A percentile compares a stretch with the other conserved stretches of the same genome.
Evolutionary conservation across 2,329 filamentous ascomycete species (phyloP).

Genomic region (Epichloe uncinata): DNA sequence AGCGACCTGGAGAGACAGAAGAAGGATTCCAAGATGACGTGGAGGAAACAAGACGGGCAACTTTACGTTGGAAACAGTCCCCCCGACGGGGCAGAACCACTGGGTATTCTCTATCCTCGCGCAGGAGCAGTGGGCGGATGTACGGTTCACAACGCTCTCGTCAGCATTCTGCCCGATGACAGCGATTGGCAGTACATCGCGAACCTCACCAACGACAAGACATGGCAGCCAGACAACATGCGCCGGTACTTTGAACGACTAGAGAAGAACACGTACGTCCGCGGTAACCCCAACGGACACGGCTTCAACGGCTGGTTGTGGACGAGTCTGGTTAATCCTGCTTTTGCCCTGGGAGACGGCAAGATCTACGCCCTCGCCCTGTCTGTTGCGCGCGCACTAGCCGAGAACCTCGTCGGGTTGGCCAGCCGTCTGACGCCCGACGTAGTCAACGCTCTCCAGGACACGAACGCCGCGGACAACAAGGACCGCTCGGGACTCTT

Average conservation of each 20-base stretch:
- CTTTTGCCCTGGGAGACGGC: too few species aligned
- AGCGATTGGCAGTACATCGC: constrained; percentile 27
- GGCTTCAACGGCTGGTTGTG: too few species aligned
- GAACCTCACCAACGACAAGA: constrained; percentile 42
- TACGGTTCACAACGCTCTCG: constrained; percentile 37
- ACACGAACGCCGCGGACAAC: too few species aligned
- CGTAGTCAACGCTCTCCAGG: too few species aligned
- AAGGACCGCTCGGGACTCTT: too few species aligned
- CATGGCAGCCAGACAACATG: constrained; percentile 47
- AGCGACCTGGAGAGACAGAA: constrained; percentile 34
- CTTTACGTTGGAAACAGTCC: constrained; percentile 27
- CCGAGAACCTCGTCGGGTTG: too few species aligned
- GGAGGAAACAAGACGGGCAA: constrained; percentile 34
- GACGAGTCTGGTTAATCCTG: too few species aligned
- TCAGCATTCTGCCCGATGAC: too few species aligned
- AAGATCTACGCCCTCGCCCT: too few species aligned
- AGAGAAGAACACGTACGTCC: constrained; percentile 38
- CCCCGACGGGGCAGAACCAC: neutral
- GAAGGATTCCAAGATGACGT: constrained; percentile 45
- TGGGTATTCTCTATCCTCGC: constrained; percentile 32
- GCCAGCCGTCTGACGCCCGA: too few species aligned
- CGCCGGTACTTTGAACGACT: constrained; percentile 42
- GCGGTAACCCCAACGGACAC: constrained; percentile 27
- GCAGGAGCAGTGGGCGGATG: constrained; percentile 34
- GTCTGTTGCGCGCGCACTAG: too few species aligned